Base-by-base conservation (phyloP, 2,329 filamentous ascomycete genomes). In the Calonectria leucothoes region DNA sequence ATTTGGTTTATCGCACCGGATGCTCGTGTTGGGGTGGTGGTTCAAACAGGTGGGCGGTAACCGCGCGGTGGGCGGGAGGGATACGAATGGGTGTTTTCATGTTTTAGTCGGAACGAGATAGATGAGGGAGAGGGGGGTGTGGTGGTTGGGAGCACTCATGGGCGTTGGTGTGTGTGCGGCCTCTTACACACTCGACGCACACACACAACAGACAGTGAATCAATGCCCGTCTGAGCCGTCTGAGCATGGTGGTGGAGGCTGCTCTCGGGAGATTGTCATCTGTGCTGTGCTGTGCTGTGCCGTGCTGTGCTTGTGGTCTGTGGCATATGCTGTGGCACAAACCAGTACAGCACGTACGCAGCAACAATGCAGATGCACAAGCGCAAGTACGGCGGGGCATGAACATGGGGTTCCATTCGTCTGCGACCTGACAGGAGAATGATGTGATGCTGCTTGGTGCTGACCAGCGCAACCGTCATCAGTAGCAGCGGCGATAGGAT, bases 381-480 rank as follows among this genome's bases (percentile, higher is more conserved):
- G 55, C 52, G 25, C 52, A 59, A 59, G 20, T 23, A 37, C 33
- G 31, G 52, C 55, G 55, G 55, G 55, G 33, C 33, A 37, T 23
- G 33, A 59, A 59, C 33, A 59, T 59, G 61, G 39, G 37, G 49
- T 42, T 57, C 37, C 65, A 67, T 67, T 57, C 55, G 35, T 31
- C 39, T 59, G 39, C 37, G 20, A 39, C 27, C 31, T 59, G 33
- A 31, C 65, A 42, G 49, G 65, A 39, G 15, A 12, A 11, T 57
- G 42, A 52, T 35, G 65, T 51, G 25, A 37, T 39, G 64, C 55
- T 35, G 45, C 42, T 39, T 6, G 39, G 61, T 51, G 57, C 48
- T 65, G 68, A 65, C 57, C 57, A 59, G 61, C 23, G n/a, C 31
- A 49, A 15, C 61, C 39, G 69, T 70, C 69, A 70, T 69, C 67